Evolutionary conservation across 176 grass and related monocot species (phyloP), one percentile per base, ranked within the genome.

Genomic region (Thalia dealbata): DNA sequence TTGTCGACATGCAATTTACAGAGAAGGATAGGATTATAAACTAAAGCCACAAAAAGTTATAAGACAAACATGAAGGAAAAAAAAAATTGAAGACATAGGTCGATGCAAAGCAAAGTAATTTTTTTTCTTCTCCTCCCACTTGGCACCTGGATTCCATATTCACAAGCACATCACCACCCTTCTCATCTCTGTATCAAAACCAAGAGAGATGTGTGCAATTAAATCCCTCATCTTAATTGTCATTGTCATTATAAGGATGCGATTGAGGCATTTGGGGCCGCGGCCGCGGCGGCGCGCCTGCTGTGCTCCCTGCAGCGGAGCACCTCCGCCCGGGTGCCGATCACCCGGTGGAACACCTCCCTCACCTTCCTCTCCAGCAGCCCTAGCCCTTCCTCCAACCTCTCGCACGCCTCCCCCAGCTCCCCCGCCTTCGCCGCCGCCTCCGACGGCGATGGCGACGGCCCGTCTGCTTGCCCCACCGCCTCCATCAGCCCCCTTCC

Each of bases 341-440:
- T 89, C 6, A 92, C 76, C 61, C 89, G 68, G 79, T 97, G 93
- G 81, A 97, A 92, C 58, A 97, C 89, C 0, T 74, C 74, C 70
- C 93, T 85, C 60, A 97, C 87, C 85, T 97, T 87, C 50, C 82
- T 75, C 70, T 97, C 93, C 14, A 97, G 75, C 8, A 89, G 89
- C 38, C 72, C 81, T 0, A 97, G 87, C 5, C 85, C 89, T 6
- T 92, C 89, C 50, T 92, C 89, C 55, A 92, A 73, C 60, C 77
- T 76, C 41, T 75, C 27, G 73, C 93, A 97, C 65, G 83, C 78
- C 70, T 74, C 83, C 15, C 77, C 89, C 16, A 97, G 76, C 24
- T 87, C 83, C 78, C 61, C 70, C 3, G 93, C 87, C 69, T 69
- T 73, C 43, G 27, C 62, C 3, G 38, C 67, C 25, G 63, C 29